These are phyloP conservation scores for Lizonia empirigonia DNA, from an alignment of 2,329 filamentous ascomycete species.

Conservation along the genomic window DNA sequence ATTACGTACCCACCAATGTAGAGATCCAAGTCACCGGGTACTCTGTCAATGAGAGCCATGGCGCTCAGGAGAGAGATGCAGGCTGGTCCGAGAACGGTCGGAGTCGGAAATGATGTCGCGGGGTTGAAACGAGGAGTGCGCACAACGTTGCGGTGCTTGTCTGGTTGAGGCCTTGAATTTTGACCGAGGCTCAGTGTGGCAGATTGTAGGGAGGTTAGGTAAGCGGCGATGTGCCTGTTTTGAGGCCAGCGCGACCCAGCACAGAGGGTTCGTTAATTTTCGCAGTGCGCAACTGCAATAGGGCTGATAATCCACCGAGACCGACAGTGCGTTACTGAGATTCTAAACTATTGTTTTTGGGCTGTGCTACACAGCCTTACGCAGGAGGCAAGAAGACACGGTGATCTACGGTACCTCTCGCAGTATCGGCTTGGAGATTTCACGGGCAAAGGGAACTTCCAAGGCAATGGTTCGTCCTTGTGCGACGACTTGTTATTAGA, in stretches of 20 bases:
- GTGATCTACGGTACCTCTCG: conserved; percentile 6
- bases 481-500: conserved; percentile 1
- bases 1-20: conserved; percentile 77
- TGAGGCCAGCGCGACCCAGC: conserved; percentile 12
- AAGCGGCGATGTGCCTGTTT: conserved; percentile 20
- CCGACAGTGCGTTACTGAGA: conserved; percentile 6
- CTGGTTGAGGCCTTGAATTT: conserved; percentile 28
- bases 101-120: conserved; percentile 29
- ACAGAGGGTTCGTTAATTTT: conserved; percentile 1
- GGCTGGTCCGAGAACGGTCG: conserved; percentile 21
- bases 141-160: conserved; percentile 22
- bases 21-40: conserved; percentile 72
- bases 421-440: neutral
- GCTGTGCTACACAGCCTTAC: conserved; percentile 13
- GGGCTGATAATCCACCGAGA: conserved; percentile 16
- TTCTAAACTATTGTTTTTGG: neutral
- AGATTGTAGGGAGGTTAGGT: conserved; percentile 19
- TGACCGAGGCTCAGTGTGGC: conserved; percentile 29
- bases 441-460: conserved; percentile 5
- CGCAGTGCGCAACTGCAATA: conserved; percentile 11
- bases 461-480: neutral
- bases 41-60: conserved; percentile 68
- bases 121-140: conserved; percentile 19
- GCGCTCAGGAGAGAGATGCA: conserved; percentile 15
- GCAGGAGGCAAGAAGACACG: conserved; percentile 1